phyloP scores from a whole-genome alignment of 208 protist genomes.

The Herpetomonas muscarum region DNA sequence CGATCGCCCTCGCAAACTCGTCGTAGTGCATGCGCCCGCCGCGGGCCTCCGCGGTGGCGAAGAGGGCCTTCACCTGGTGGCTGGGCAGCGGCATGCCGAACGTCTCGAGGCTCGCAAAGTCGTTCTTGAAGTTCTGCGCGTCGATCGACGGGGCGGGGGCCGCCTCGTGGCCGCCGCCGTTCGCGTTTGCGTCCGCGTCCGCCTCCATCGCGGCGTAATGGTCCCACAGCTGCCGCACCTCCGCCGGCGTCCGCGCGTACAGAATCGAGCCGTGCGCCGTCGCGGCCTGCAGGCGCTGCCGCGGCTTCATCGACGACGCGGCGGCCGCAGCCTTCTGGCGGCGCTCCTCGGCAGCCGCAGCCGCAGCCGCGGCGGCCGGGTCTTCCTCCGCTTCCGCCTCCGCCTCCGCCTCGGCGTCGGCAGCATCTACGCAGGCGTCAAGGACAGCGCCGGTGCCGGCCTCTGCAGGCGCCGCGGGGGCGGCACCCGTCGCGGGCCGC shows the following conservation, averaged over 20 bases:
- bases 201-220: constrained; percentile 29
- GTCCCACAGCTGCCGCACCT: constrained; percentile 44
- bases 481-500: no score
- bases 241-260: constrained; percentile 22
- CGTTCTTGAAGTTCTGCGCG: constrained; percentile 30
- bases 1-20: constrained; percentile 44
- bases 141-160: constrained; percentile 16
- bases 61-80: constrained; percentile 33
- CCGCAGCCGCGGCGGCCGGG: no score
- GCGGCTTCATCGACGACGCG: background rate
- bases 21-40: constrained; percentile 44
- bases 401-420: no score
- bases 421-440: no score
- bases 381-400: background rate
- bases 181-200: background rate
- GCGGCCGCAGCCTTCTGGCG: no score
- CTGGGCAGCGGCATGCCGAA: constrained; percentile 53
- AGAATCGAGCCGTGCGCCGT: constrained; percentile 38
- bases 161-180: background rate
- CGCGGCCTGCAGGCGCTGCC: constrained; percentile 19
- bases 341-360: background rate
- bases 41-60: constrained; percentile 29
- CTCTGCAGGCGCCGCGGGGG: no score
- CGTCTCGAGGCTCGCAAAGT: constrained; percentile 53
- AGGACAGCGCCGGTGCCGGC: no score